Evolutionary conservation across 2,329 filamentous ascomycete genomes (phyloP).

Genomic region (Exophiala sp.): DNA sequence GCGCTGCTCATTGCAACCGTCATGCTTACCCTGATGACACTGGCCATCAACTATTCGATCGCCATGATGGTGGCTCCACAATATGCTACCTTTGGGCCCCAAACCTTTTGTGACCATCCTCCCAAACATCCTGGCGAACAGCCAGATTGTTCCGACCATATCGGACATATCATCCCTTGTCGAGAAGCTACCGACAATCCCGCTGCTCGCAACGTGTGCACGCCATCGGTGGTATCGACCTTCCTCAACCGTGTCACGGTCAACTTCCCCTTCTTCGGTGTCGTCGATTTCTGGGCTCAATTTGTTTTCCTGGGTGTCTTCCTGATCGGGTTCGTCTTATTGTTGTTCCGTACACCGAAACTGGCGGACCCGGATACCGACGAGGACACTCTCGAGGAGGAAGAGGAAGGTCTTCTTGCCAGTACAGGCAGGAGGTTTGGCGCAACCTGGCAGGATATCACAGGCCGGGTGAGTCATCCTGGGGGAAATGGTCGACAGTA

Average conservation of each 20-base stretch:
- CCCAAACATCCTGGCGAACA: constrained; percentile 57
- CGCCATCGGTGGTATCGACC: constrained; percentile 81
- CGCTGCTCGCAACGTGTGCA: constrained; percentile 77
- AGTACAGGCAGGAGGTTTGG: constrained; percentile 75
- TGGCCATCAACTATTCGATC: constrained; percentile 88
- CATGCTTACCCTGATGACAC: constrained; percentile 78
- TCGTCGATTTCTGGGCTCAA: constrained; percentile 92
- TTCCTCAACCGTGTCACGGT: constrained; percentile 89
- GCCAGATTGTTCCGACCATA: constrained; percentile 68
- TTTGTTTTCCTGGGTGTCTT: constrained; percentile 85
- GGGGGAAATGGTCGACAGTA: constrained; percentile 3
- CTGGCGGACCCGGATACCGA: constrained; percentile 73
- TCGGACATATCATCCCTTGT: constrained; percentile 70
- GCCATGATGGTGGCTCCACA: constrained; percentile 94
- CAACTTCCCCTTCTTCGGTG: constrained; percentile 92
- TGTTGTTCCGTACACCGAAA: constrained; percentile 72
- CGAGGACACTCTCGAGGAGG: constrained; percentile 75
- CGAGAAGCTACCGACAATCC: constrained; percentile 66
- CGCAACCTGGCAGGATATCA: constrained; percentile 84
- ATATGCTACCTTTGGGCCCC: constrained; percentile 88
- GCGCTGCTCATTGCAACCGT: constrained; percentile 86
- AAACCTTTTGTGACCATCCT: constrained; percentile 81
- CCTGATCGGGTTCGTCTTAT: constrained; percentile 70
- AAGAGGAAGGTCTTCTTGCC: constrained; percentile 86
- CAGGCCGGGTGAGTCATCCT: constrained; percentile 46